Conservation (phyloP, 2,329 filamentous ascomycete species). For the Apiospora aurea region DNA sequence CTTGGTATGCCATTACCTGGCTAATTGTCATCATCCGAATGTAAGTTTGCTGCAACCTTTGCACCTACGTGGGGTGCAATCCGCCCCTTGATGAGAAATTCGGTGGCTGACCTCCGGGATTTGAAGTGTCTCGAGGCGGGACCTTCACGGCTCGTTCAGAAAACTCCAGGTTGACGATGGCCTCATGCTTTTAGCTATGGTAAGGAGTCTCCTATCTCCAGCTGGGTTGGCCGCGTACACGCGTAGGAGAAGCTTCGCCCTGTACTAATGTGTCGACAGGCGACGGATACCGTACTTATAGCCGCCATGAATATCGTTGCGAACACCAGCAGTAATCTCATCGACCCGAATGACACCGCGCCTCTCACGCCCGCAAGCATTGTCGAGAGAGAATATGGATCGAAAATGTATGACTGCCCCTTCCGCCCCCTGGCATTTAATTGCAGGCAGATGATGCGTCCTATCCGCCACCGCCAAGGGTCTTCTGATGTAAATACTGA, state of each 20-base stretch:
- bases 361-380: constrained; percentile 54
- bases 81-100: background rate
- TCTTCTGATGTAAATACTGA: background rate
- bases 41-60: constrained; percentile 40
- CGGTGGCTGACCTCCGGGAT: constrained; percentile 11
- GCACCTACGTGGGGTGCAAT: background rate
- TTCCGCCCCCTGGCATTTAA: background rate
- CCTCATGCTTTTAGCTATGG: constrained; percentile 60
- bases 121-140: constrained; percentile 46
- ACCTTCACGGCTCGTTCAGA: constrained; percentile 52
- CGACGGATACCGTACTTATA: constrained; percentile 61
- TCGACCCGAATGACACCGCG: constrained; percentile 54
- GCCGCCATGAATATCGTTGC: constrained; percentile 61
- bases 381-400: constrained; percentile 54
- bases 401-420: constrained; percentile 55
- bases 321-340: constrained; percentile 65
- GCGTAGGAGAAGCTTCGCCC: background rate
- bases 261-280: constrained; percentile 36
- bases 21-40: constrained; percentile 48
- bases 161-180: constrained; percentile 63
- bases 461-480: background rate
- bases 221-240: background rate
- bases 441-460: background rate
- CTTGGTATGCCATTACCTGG: constrained; percentile 51
- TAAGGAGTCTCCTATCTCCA: constrained; percentile 41